A percentile compares a stretch with the other conserved stretches of the same genome.
Evolutionary conservation across 2,329 filamentous ascomycete genomes (phyloP).

Genomic region (Trichoderma aggressivum): DNA sequence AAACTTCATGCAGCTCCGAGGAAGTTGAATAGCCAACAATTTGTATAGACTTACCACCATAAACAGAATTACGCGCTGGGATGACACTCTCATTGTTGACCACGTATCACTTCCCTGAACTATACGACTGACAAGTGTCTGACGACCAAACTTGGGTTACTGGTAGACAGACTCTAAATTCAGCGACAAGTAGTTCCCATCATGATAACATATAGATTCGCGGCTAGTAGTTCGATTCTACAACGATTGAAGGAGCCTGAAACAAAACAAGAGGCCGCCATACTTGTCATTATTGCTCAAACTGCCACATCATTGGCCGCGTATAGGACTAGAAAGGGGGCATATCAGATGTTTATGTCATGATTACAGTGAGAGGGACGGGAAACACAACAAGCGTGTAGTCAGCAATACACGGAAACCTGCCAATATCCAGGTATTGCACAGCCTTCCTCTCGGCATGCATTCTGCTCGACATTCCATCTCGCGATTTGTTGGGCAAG

Average conservation of each 20-base stretch:
- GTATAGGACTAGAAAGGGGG: not conserved
- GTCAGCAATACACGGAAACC: not conserved
- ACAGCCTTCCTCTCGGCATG: not conserved
- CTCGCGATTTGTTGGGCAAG: too few relatives aligned
- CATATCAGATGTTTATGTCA: not conserved
- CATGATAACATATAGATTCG: too few relatives aligned
- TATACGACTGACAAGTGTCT: not conserved
- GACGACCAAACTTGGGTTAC: not conserved
- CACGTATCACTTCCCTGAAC: not conserved
- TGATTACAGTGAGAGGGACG: not conserved
- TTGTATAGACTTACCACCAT: not conserved
- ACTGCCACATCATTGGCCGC: too few relatives aligned
- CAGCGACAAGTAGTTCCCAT: not conserved
- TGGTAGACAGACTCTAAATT: not conserved
- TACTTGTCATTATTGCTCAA: not conserved
- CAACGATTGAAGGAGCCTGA: fast-evolving
- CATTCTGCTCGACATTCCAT: not conserved
- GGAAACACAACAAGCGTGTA: fast-evolving
- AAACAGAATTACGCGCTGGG: not conserved
- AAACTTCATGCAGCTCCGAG: not conserved
- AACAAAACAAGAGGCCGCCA: too few relatives aligned
- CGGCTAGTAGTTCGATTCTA: too few relatives aligned
- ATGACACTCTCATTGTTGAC: not conserved
- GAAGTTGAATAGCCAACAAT: not conserved
- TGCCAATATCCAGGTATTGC: not conserved